phyloP scores from a whole-genome alignment of 2,329 filamentous ascomycete genomes.

The Stagonosporopsis cucurbitacearum region DNA sequence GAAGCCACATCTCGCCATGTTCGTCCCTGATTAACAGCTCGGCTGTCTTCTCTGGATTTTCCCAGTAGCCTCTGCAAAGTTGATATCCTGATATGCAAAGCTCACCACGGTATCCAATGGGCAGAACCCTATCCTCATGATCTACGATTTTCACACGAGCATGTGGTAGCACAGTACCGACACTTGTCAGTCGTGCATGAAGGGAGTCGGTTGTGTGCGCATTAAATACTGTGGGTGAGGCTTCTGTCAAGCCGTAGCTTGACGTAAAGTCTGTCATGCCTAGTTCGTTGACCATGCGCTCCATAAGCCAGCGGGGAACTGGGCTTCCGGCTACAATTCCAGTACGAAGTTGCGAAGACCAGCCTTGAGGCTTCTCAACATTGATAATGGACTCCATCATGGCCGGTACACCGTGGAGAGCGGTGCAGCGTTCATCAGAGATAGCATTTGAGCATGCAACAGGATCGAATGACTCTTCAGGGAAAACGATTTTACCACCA shows the following conservation, averaged over 20 bases:
- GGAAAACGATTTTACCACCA: conserved; percentile 77
- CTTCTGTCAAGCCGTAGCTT: conserved; percentile 71
- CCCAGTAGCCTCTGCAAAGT: conserved; percentile 68
- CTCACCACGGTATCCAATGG: conserved; percentile 72
- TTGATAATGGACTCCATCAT: conserved; percentile 76
- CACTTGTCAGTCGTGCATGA: conserved; percentile 70
- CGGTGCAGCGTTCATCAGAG: conserved; percentile 61
- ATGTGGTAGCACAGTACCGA: conserved; percentile 78
- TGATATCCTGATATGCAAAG: conserved; percentile 81
- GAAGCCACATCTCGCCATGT: conserved; percentile 55
- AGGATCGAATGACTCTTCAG: conserved; percentile 73
- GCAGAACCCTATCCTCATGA: conserved; percentile 68
- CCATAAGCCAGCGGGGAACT: conserved; percentile 77
- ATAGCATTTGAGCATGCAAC: conserved; percentile 70
- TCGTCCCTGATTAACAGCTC: conserved; percentile 74
- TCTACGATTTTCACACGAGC: conserved; percentile 77
- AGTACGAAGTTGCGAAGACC: conserved; percentile 63
- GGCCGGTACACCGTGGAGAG: conserved; percentile 80
- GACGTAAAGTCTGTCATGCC: conserved; percentile 75
- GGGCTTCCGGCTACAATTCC: conserved; percentile 82
- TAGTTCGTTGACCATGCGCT: conserved; percentile 71
- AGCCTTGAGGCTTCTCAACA: conserved; percentile 55
- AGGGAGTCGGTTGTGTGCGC: conserved; percentile 76
- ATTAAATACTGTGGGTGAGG: conserved; percentile 81
- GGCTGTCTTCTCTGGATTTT: conserved; percentile 76